Percentiles rank a stretch among this genome's conserved stretches.
phyloP scores from a whole-genome alignment of 1,284 basidiomycete genomes.

The Boletus mariae region DNA sequence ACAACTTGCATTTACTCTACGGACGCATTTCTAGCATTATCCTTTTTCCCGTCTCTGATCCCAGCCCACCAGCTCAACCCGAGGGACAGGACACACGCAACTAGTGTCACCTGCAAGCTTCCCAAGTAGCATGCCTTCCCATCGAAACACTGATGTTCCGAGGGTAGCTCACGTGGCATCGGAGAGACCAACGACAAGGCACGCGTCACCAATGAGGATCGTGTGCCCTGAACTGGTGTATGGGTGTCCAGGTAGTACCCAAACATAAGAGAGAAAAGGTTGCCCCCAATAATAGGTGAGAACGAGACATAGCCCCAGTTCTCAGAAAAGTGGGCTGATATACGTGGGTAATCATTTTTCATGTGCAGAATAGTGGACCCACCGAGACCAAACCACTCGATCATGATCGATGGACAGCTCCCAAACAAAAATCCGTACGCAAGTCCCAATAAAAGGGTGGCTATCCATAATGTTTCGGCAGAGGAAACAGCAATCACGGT shows the following conservation, averaged over 20 bases:
- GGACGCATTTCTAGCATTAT: neutral
- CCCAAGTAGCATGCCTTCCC: slow-evolving; percentile 46
- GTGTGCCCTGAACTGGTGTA: slow-evolving; percentile 27
- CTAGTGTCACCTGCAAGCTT: slow-evolving; percentile 43
- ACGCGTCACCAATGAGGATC: neutral
- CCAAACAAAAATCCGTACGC: slow-evolving; percentile 82
- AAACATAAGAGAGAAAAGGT: slow-evolving; percentile 82
- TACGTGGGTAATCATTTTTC: neutral
- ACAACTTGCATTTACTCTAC: neutral
- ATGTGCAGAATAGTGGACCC: slow-evolving; percentile 23
- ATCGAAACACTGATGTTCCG: slow-evolving; percentile 42
- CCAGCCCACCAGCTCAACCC: slow-evolving; percentile 42
- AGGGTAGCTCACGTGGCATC: slow-evolving; percentile 27
- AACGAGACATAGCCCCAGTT: slow-evolving; percentile 86
- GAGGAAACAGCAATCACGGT: slow-evolving; percentile 53
- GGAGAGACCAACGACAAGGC: slow-evolving; percentile 4
- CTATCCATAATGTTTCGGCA: slow-evolving; percentile 70
- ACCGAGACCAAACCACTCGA: slow-evolving; percentile 88
- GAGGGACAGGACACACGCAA: slow-evolving; percentile 43
- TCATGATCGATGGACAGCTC: slow-evolving; percentile 70
- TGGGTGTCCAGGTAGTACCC: slow-evolving; percentile 78
- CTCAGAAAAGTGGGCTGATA: slow-evolving; percentile 68
- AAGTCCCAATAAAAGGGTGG: slow-evolving; percentile 68
- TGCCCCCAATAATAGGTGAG: slow-evolving; percentile 80
- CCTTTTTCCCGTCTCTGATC: slow-evolving; percentile 35